Evolutionary conservation across 2,329 filamentous ascomycete genomes (phyloP).

Genomic region (Colletotrichum eleusines): DNA sequence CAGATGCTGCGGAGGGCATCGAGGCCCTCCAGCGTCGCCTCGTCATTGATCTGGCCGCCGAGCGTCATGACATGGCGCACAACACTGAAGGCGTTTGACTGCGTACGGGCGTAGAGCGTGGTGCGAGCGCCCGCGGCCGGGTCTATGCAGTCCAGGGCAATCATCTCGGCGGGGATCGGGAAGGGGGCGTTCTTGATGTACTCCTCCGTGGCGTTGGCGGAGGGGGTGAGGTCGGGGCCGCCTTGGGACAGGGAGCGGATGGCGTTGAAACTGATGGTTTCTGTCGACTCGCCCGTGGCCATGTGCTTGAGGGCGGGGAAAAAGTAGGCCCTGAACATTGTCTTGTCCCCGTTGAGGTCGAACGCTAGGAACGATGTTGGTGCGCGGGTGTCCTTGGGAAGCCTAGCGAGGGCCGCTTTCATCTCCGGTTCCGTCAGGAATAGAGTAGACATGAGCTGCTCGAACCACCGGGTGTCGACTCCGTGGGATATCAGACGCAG

Average conservation of each 20-base stretch:
- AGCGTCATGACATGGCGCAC: conserved; percentile 46
- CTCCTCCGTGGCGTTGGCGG: conserved; percentile 42
- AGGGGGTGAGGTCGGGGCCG: conserved; percentile 40
- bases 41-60: conserved; percentile 43
- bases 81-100: conserved; percentile 44
- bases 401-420: conserved; percentile 26
- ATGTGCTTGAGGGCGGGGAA: conserved; percentile 46
- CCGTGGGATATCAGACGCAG: conserved; percentile 26
- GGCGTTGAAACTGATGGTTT: conserved; percentile 43
- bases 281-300: conserved; percentile 43
- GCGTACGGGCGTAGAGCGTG: conserved; percentile 47
- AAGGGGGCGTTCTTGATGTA: conserved; percentile 43
- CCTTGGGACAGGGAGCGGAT: conserved; percentile 44
- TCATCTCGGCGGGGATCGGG: conserved; percentile 45
- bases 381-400: conserved; percentile 42
- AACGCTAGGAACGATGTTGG: conserved; percentile 46
- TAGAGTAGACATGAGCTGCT: conserved; percentile 43
- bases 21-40: conserved; percentile 44
- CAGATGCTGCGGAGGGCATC: conserved; percentile 44
- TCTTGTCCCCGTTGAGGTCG: conserved; percentile 44
- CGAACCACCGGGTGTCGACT: conserved; percentile 43
- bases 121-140: conserved; percentile 46
- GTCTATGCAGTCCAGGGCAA: conserved; percentile 47
- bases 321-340: conserved; percentile 46
- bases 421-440: conserved; percentile 43